Percentiles rank a stretch among this genome's conserved stretches.
These are phyloP conservation scores for Hortiboletus flavorubellus DNA, from an alignment of 768 basidiomycete genomes.

Conservation along the genomic window DNA sequence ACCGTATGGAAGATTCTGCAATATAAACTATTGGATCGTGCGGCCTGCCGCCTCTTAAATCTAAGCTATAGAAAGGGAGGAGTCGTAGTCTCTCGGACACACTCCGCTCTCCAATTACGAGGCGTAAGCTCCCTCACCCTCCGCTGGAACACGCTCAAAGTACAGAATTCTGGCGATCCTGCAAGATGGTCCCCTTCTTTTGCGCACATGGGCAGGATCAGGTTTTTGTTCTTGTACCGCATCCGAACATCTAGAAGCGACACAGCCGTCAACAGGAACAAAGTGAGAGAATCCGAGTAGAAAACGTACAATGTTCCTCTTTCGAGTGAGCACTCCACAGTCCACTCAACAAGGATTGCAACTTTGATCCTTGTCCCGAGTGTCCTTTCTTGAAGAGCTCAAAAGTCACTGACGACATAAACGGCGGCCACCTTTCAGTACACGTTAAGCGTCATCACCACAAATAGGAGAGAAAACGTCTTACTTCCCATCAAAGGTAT, in stretches of 20 bases:
- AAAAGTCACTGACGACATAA: conserved; percentile 70
- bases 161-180: conserved; percentile 73
- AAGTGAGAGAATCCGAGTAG: background rate
- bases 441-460: background rate
- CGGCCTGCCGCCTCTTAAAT: background rate
- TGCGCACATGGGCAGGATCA: conserved; percentile 63
- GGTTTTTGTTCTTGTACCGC: conserved; percentile 68
- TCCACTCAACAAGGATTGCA: conserved; percentile 43
- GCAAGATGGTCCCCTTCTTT: conserved; percentile 63
- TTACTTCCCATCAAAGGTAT: conserved; percentile 69
- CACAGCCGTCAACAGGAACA: background rate
- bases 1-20: too few species aligned
- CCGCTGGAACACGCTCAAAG: conserved; percentile 57
- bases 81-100: conserved; percentile 31
- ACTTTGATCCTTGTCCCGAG: conserved; percentile 10
- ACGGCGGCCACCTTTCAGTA: conserved; percentile 62
- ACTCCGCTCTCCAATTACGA: conserved; percentile 62
- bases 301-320: conserved; percentile 44
- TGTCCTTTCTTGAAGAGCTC: conserved; percentile 57
- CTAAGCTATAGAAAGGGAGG: background rate
- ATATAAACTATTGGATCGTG: background rate
- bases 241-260: conserved; percentile 56
- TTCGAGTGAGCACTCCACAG: conserved; percentile 30
- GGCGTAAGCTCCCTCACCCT: conserved; percentile 66
- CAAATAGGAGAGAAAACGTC: conserved; percentile 12